Evolutionary conservation across 176 grass and related monocot genomes (phyloP), one percentile per base, ranked within the genome.

Genomic region (Cenchrus americanus): DNA sequence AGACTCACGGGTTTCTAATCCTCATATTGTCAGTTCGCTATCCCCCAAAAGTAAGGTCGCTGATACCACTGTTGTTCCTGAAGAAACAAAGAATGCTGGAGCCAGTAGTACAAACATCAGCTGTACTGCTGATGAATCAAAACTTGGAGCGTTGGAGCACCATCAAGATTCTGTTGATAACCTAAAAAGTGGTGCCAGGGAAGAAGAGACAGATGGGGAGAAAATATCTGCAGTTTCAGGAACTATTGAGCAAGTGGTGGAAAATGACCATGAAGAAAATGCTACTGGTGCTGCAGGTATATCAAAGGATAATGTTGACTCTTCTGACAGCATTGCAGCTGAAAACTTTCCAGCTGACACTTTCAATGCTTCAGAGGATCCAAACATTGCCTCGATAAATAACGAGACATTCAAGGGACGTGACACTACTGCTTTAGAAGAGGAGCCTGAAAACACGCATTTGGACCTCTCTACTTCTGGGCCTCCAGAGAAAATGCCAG

Each of bases 31-130:
- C 63, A 65, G 40, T 80, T 65, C 74, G 13, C 32, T 88, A 58
- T 86, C 80, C 89, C 92, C 73, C 50, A 48, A 86, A 82, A 79
- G 79, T 52, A 85, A 82, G 53, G 53, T 83, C 86, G 61, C 47
- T 79, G 53, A 83, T 73, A 44, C 71, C 22, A 83, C 83, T n/a
- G 48, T 59, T 76, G 73, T 75, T 86, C 42, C 73, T 44, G 83
- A 66, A 87, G 87, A 81, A 80, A 88, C 49, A 59, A 84, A 88
- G 70, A 62, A 81, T 67, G 52, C 54, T 62, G 75, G 78, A 55
- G 24, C 84, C 6, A 68, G 79, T 62, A 66, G 75, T 91, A 65
- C 46, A 71, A 64, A 73, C 21, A 76, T 58, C n/a, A 70, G 66
- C 77, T 72, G 47, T 51, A 77, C 24, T 10, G 69, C 58, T 78